Base-by-base conservation (phyloP, 1,139 yeast species). In the Blastobotrys serpentis region DNA sequence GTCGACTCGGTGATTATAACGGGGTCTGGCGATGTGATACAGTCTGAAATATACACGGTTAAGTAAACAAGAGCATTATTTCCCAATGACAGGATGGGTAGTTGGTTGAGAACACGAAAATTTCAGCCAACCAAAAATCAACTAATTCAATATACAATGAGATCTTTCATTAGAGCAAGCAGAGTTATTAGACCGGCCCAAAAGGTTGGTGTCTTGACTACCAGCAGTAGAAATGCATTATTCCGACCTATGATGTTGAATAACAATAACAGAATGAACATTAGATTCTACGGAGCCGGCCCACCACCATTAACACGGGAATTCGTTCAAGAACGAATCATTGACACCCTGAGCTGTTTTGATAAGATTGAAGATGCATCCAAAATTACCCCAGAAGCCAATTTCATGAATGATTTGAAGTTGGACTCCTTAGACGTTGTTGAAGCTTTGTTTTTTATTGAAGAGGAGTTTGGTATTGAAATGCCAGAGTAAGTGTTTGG, bases 391-490 rank as follows among this genome's bases (percentile, higher is more conserved):
- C 78, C 79, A 48, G 69, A 71, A 8, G 78, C 94, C 2, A 74
- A 82, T 23, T 86, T 84, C 65, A 71, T 79, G 42, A 82, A 78
- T 55, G 96, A 88, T 65, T 76, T 88, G 56, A 95, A 95, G 1
- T 77, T 87, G 59, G 96, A 88, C 71, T 84, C 94, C 16, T 78
- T 88, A 65, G 96, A 88, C 61, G 84, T 86, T 30, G 96, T 86
- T 40, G 96, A 88, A 66, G 90, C 86, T 34, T 78, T 88, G 38
- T 86, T 88, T 89, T 94, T 86, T 62, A 79, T 88, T 54, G 96
- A 88, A 70, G 95, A 86, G 51, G 77, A 73, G 59, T 73, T 73
- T 58, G 70, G 72, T 56, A 74, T 77, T 53, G 87, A 84, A 67
- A 87, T 88, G 66, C 95, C 95, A 43, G 96, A 88, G 66, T 62